Conservation (phyloP, 1,284 basidiomycete species). For the Phylloboletellus chloephorus region DNA sequence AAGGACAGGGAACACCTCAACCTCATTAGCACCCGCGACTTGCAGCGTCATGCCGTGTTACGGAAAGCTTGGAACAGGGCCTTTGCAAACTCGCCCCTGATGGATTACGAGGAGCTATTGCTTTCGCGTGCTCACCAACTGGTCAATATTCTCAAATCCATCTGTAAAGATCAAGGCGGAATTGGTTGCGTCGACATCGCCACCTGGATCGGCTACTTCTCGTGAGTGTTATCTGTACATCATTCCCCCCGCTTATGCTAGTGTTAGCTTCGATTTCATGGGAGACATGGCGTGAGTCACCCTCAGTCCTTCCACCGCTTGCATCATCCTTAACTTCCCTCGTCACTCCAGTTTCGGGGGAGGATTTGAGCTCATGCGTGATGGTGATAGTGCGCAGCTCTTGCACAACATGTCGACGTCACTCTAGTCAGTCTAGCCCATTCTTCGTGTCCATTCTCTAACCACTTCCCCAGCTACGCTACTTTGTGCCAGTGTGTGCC, state of each 20-base stretch:
- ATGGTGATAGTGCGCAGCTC: constrained; percentile 15
- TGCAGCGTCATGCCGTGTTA: constrained; percentile 34
- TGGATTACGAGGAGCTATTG: constrained; percentile 36
- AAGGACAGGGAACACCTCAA: constrained; percentile 12
- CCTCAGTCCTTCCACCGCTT: not conserved
- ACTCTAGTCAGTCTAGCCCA: constrained; percentile 18
- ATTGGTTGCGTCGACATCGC: constrained; percentile 15
- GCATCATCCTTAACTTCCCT: not conserved
- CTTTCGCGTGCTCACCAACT: constrained; percentile 32
- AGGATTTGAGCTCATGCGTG: constrained; percentile 23
- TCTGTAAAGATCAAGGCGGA: constrained; percentile 11
- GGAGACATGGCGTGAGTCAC: constrained; percentile 27
- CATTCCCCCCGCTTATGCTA: constrained; percentile 3
- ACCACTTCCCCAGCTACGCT: constrained; percentile 14
- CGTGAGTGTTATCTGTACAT: constrained; percentile 10
- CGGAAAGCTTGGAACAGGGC: constrained; percentile 41
- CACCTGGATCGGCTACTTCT: constrained; percentile 21
- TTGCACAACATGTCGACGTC: constrained; percentile 18
- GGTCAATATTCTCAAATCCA: constrained; percentile 25
- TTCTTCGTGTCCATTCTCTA: constrained; percentile 4
- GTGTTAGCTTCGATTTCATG: constrained; percentile 24
- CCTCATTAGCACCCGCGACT: constrained; percentile 33
- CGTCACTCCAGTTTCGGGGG: constrained; percentile 20
- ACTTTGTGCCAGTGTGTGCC: constrained; percentile 25
- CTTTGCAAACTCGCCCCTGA: constrained; percentile 35